Evolutionary conservation across 148 eudicot species (phyloP).

Genomic region (Linanthus parryae): DNA sequence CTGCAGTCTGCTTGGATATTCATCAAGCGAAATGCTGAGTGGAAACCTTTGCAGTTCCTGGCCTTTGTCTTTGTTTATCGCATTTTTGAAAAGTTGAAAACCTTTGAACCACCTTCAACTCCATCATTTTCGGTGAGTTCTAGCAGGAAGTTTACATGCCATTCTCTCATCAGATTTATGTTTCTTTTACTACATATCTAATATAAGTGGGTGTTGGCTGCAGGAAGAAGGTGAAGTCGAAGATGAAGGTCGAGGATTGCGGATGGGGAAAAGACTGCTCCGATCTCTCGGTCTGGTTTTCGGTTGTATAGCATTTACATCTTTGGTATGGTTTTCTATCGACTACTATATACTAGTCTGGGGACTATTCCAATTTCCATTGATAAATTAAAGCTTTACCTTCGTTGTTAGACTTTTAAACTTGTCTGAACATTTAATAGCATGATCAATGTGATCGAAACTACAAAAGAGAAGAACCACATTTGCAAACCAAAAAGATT

Average conservation of each 20-base stretch:
- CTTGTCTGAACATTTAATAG: no score
- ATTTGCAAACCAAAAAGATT: no score
- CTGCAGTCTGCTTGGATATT: slow-evolving; percentile 80
- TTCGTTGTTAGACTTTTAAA: no score
- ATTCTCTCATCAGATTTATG: neutral
- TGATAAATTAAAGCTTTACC: no score
- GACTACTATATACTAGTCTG: no score
- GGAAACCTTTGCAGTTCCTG: slow-evolving; percentile 85
- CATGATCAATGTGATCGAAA: no score
- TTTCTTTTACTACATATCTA: slow-evolving; percentile 9
- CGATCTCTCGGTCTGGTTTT: slow-evolving; percentile 80
- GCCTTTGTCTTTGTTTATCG: slow-evolving; percentile 70
- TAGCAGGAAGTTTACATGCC: neutral
- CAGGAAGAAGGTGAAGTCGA: slow-evolving; percentile 97
- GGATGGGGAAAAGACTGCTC: slow-evolving; percentile 85
- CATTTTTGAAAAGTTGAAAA: slow-evolving; percentile 81
- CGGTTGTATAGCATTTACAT: slow-evolving; percentile 74
- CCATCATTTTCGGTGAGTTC: slow-evolving; percentile 55
- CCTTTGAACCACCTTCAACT: slow-evolving; percentile 59
- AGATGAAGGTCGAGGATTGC: slow-evolving; percentile 63
- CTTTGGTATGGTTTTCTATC: slow-evolving; percentile 52
- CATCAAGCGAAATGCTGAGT: slow-evolving; percentile 65
- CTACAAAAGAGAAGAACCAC: no score
- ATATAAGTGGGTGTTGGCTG: slow-evolving; percentile 24
- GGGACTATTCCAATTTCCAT: no score